These are phyloP conservation scores for Zygnema cylindricum DNA, from an alignment of 139 green algal species.

Conservation along the genomic window DNA sequence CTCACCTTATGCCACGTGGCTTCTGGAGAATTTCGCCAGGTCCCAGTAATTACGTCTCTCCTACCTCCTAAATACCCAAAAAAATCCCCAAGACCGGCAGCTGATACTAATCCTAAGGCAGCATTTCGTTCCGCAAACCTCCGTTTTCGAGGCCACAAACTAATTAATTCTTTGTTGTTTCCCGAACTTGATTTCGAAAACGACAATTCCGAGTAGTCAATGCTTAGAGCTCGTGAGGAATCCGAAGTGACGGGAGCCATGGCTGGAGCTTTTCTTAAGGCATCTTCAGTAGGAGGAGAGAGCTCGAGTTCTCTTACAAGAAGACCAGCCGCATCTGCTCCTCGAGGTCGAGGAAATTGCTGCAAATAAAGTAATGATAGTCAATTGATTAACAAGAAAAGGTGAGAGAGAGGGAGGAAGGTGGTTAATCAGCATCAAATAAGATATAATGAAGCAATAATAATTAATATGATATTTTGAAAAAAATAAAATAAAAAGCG, in stretches of 20 bases:
- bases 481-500: no score
- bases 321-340: slow-evolving; percentile 48
- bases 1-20: slow-evolving; percentile 54
- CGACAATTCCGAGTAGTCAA: not conserved
- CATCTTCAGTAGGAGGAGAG: slow-evolving; percentile 29
- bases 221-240: not conserved
- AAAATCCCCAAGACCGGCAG: not conserved
- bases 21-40: slow-evolving; percentile 12
- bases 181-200: not conserved
- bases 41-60: slow-evolving; percentile 36
- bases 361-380: no score
- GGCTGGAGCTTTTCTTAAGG: not conserved
- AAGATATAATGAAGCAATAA: no score
- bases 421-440: no score
- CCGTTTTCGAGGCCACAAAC: slow-evolving; percentile 42
- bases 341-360: slow-evolving; percentile 40
- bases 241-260: not conserved
- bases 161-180: not conserved
- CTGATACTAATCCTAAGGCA: slow-evolving; percentile 30
- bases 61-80: slow-evolving; percentile 29
- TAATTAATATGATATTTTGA: no score
- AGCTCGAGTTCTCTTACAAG: slow-evolving; percentile 57
- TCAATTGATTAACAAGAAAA: not conserved
- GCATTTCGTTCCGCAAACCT: slow-evolving; percentile 46
- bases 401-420: slow-evolving; percentile 12